These are phyloP conservation scores for Thermoascus crustaceus DNA, from an alignment of 2,329 filamentous ascomycete genomes.

Conservation along the genomic window DNA sequence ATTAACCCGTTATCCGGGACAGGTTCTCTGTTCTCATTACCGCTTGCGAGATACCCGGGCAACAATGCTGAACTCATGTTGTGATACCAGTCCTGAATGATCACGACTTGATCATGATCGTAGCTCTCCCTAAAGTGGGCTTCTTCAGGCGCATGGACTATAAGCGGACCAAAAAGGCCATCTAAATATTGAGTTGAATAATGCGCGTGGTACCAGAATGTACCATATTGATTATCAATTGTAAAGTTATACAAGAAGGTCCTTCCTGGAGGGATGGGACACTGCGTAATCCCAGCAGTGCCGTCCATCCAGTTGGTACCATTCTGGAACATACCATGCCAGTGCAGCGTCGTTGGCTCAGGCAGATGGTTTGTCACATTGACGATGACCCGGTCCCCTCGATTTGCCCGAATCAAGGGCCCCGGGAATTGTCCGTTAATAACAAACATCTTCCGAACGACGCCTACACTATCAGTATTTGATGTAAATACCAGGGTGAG, in stretches of 20 bases:
- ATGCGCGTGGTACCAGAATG: slow-evolving; percentile 33
- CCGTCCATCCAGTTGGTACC: slow-evolving; percentile 34
- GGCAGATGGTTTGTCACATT: slow-evolving; percentile 6
- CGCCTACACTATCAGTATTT: too few species aligned
- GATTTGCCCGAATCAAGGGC: slow-evolving; percentile 17
- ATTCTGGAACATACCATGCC: slow-evolving; percentile 30
- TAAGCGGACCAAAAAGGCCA: slow-evolving; percentile 1
- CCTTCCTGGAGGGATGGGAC: slow-evolving; percentile 34
- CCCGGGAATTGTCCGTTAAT: slow-evolving; percentile 18
- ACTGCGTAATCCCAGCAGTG: slow-evolving; percentile 33
- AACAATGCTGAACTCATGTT: slow-evolving; percentile 9
- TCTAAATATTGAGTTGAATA: slow-evolving; percentile 1
- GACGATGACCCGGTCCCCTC: slow-evolving; percentile 15
- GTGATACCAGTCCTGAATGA: slow-evolving; percentile 16
- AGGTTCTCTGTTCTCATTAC: slow-evolving; percentile 12
- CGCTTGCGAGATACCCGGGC: slow-evolving; percentile 17
- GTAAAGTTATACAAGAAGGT: slow-evolving; percentile 31
- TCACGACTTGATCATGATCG: slow-evolving; percentile 15
- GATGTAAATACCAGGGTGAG: too few species aligned
- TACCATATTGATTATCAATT: slow-evolving; percentile 29
- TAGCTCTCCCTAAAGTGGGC: slow-evolving; percentile 6
- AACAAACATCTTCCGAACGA: slow-evolving; percentile 12
- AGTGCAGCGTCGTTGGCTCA: slow-evolving; percentile 31
- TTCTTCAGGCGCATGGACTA: slow-evolving; percentile 5
- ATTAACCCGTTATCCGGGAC: slow-evolving; percentile 7